Conservation (phyloP, 805 yeast species). For the Candida awuae region DNA sequence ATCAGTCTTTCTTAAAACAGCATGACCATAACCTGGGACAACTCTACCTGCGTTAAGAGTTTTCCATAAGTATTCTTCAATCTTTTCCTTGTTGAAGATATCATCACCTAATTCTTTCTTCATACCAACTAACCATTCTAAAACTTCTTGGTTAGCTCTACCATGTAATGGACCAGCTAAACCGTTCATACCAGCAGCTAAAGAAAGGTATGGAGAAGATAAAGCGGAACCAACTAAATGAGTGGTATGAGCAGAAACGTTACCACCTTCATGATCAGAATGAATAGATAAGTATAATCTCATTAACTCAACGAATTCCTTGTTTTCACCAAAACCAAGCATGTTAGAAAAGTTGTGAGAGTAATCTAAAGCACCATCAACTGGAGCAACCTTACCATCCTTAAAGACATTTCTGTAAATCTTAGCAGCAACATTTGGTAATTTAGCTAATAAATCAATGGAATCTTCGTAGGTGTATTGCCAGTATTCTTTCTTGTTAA, state of each 20-base stretch:
- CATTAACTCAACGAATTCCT: constrained; percentile 70
- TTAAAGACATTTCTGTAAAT: constrained; percentile 80
- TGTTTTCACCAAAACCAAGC: constrained; percentile 52
- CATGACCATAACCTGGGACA: constrained; percentile 86
- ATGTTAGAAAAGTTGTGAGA: constrained; percentile 53
- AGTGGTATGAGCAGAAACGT: constrained; percentile 81
- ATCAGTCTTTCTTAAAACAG: constrained; percentile 80
- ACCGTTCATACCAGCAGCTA: constrained; percentile 79
- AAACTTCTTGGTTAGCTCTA: constrained; percentile 81
- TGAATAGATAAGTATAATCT: constrained; percentile 76
- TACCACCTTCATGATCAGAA: constrained; percentile 88
- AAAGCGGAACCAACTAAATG: constrained; percentile 80
- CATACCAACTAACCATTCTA: constrained; percentile 71
- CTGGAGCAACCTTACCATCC: constrained; percentile 58
- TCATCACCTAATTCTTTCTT: constrained; percentile 61
- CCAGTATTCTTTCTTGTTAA: constrained; percentile 79
- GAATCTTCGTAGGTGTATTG: constrained; percentile 75
- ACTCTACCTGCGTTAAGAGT: constrained; percentile 77
- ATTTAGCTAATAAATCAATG: constrained; percentile 69
- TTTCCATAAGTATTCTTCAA: constrained; percentile 72
- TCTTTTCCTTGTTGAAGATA: constrained; percentile 50
- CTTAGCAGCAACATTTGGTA: constrained; percentile 74
- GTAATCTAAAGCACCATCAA: constrained; percentile 53
- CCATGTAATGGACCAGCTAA: constrained; percentile 86
- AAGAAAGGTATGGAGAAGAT: constrained; percentile 68